phyloP scores from a whole-genome alignment of 2,329 filamentous ascomycete species.

The Reticulascus tulasneorum region DNA sequence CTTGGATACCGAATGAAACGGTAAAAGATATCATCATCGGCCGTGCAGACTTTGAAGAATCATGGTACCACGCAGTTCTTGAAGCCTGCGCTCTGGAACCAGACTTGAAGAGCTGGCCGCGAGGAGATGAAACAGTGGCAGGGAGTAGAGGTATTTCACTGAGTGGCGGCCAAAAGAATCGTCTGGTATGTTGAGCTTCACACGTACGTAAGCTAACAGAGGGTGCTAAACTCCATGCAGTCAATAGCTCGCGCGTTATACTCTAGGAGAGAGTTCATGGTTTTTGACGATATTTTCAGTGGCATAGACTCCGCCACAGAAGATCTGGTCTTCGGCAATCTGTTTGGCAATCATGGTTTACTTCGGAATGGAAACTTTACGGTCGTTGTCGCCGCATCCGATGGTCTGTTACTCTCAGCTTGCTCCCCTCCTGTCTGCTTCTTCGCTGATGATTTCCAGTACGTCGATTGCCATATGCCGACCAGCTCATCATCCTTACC shows the following conservation, averaged over 20 bases:
- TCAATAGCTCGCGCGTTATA: constrained; percentile 26
- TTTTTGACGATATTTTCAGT: constrained; percentile 29
- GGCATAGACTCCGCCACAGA: constrained; percentile 25
- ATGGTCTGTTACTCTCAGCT: constrained; percentile 6
- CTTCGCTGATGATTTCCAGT: not conserved
- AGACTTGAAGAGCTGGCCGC: constrained; percentile 24
- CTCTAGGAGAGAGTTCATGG: constrained; percentile 17
- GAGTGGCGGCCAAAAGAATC: constrained; percentile 33
- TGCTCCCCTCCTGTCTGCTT: rapidly evolving
- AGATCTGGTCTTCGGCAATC: constrained; percentile 17
- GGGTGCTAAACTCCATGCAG: constrained; percentile 1
- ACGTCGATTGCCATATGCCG: constrained; percentile 15
- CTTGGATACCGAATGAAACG: constrained; percentile 24
- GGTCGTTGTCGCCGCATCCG: constrained; percentile 11
- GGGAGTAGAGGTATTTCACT: constrained; percentile 31
- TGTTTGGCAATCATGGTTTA: constrained; percentile 20
- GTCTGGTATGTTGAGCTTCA: constrained; percentile 15
- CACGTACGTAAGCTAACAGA: rapidly evolving
- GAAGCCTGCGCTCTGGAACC: constrained; percentile 27
- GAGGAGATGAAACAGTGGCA: constrained; percentile 27
- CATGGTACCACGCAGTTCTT: constrained; percentile 27
- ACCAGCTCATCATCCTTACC: constrained; percentile 2
- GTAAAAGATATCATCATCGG: constrained; percentile 29
- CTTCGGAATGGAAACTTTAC: constrained; percentile 17
- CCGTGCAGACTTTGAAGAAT: constrained; percentile 19